Evolutionary conservation across 768 basidiomycete species (phyloP), one percentile per base, ranked within the genome.

Genomic region (Mycena rosella): DNA sequence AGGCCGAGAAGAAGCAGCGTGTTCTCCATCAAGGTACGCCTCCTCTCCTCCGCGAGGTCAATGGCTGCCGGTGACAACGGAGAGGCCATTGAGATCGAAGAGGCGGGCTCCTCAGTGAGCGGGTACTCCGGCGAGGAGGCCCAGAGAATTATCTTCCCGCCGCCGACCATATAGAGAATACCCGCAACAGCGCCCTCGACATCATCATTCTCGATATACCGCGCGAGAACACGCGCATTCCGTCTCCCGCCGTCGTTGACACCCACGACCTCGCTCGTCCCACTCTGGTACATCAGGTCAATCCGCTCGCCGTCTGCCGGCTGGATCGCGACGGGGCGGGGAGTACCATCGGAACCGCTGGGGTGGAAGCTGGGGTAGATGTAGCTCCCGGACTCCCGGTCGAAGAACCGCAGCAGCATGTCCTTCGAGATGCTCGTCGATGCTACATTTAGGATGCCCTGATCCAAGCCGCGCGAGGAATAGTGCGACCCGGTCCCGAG

Each of bases 51-150:
- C 17, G 74, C 70, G 13, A 60, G 47, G 40, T 62, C 67, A 32
- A 64, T 58, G 30, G 63, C 59, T 22, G 47, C 44, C 9, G 72
- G 65, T 11, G 74, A 67, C 38, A 74, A 52, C n/a, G 53, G 63
- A 51, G 71, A 44, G 5, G 65, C 64, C 27, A 74, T 47, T 36
- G 72, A 49, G 32, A 78, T 74, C 18, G 77, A 72, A 5, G 66
- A 68, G 3, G 74, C 78, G 15, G 84, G 78, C 45, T 82, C 82
- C 62, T 78, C 74, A 9, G 74, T 74, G 7, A 86, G 71, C 9
- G 91, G 83, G 69, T 84, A 85, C 73, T 93, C 93, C 22, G 89
- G 79, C 67, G 86, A 89, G 0, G 85, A 80, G 1, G 83, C 83
- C 85, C 88, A 91, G 9, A 92, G 74, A 4, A 86, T 76, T 2